Evolutionary conservation across 805 yeast species (phyloP).

Genomic region (Gaillardinia entomophila): DNA sequence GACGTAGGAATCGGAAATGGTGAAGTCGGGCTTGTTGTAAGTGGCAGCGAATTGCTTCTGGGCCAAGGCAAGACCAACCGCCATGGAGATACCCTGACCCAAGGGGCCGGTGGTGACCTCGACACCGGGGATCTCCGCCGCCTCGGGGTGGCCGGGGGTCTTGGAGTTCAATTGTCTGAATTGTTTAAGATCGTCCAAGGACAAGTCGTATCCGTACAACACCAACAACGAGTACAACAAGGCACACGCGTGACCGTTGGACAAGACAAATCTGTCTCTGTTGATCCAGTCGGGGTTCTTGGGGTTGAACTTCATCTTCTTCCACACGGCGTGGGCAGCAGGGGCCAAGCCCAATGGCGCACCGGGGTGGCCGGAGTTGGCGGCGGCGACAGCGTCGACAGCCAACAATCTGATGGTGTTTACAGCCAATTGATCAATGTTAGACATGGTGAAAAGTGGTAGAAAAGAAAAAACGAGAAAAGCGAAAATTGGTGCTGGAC

Average conservation of each 20-base stretch:
- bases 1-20: conserved; percentile 68
- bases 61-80: conserved; percentile 95
- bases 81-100: conserved; percentile 96
- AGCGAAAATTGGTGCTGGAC: neutral
- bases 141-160: conserved; percentile 98
- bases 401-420: conserved; percentile 86
- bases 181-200: conserved; percentile 79
- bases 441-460: conserved; percentile 11
- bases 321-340: conserved; percentile 82
- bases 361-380: conserved; percentile 98
- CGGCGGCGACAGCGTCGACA: conserved; percentile 78
- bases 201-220: conserved; percentile 74
- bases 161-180: conserved; percentile 88
- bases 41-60: conserved; percentile 88
- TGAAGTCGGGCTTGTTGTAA: conserved; percentile 82
- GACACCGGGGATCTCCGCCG: conserved; percentile 74
- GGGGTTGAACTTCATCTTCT: conserved; percentile 81
- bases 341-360: conserved; percentile 99
- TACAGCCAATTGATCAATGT: conserved; percentile 68
- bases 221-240: conserved; percentile 80
- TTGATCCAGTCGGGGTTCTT: conserved; percentile 87
- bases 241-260: conserved; percentile 96
- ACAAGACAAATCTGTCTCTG: conserved; percentile 91
- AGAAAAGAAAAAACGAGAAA: conserved; percentile 1
- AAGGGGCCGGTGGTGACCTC: conserved; percentile 98